Percentiles rank a stretch among this genome's conserved stretches.
Conservation (phyloP, 306 rosid genomes). For the Prunus mongolica region DNA sequence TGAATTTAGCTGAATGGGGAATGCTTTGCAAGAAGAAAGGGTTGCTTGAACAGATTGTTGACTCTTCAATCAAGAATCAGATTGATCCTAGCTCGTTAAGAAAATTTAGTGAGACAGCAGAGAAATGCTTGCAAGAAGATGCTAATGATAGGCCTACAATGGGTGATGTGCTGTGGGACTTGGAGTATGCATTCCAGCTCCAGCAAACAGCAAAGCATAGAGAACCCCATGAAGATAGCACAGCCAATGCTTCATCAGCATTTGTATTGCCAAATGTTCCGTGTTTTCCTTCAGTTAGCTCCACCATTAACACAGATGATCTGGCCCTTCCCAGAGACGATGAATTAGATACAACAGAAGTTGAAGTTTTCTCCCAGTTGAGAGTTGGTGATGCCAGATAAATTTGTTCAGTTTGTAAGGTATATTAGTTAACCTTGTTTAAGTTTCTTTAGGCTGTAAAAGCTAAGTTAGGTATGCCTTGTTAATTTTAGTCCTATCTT, state of each 20-base stretch:
- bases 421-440: not conserved
- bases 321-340: not conserved
- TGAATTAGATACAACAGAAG: not conserved
- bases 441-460: not conserved
- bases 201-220: slow-evolving; percentile 30
- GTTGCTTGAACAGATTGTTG: slow-evolving; percentile 40
- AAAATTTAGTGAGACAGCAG: slow-evolving; percentile 40
- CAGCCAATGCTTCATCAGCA: slow-evolving; percentile 20
- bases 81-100: slow-evolving; percentile 41
- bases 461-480: not conserved
- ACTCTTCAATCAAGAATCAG: slow-evolving; percentile 35
- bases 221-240: slow-evolving; percentile 46
- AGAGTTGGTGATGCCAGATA: slow-evolving; percentile 20
- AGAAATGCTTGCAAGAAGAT: slow-evolving; percentile 42
- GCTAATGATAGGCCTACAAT: slow-evolving; percentile 42
- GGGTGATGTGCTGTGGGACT: slow-evolving; percentile 56
- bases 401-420: not conserved
- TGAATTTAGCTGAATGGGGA: slow-evolving; percentile 53
- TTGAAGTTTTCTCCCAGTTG: slow-evolving; percentile 34
- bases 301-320: slow-evolving; percentile 17
- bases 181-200: slow-evolving; percentile 53
- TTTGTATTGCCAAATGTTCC: slow-evolving; percentile 15
- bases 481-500: not conserved
- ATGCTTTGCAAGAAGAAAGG: slow-evolving; percentile 43
- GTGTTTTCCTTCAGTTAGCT: slow-evolving; percentile 23